Base-by-base conservation (phyloP, 257 asterid species). In the Paulownia fortunei region DNA sequence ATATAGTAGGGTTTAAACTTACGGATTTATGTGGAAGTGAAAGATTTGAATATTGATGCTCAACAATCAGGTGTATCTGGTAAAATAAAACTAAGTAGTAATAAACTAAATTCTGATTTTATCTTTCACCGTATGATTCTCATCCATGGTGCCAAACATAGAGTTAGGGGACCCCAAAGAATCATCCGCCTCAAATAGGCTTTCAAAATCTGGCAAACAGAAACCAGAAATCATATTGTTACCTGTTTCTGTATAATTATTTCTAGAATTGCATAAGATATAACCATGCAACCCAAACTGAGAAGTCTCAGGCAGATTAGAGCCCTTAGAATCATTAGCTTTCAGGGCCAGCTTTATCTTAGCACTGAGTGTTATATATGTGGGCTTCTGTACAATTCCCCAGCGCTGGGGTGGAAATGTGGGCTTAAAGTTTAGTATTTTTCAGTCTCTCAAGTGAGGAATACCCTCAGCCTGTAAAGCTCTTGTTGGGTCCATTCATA, bases 381-480 rank as follows among this genome's bases (percentile, higher is more conserved):
- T 34, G 46, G 63, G 7, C 32, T 51, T n/a, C 32, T n/a, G n/a
- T n/a, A n/a, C n/a, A n/a, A n/a, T n/a, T n/a, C n/a, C n/a, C n/a
- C n/a, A n/a, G n/a, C n/a, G n/a, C n/a, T n/a, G n/a, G n/a, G n/a
- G n/a, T n/a, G n/a, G n/a, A n/a, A 8, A 52, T 52, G 19, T 66
- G 79, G 79, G 79, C 83, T 80, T 66, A 66, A 56, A 18, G 51
- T 18, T 42, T n/a, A 1, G 6, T 54, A 7, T n/a, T 8, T 27
- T 27, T 24, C 5, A 76, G 61, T 8, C 49, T 15, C 66, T 23
- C 23, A 5, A 27, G 74, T 9, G 51, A 12, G 2, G 24, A 19
- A 24, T 73, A 16, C 41, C 70, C 71, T 60, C n/a, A 51, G 70
- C 41, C 78, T 58, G 71, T 79, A 80, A 79, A 80, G 86, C 60